A percentile compares a stretch with the other conserved stretches of the same genome.
Evolutionary conservation across 768 basidiomycete species (phyloP).

Genomic region (Leccinum subtestaceum): DNA sequence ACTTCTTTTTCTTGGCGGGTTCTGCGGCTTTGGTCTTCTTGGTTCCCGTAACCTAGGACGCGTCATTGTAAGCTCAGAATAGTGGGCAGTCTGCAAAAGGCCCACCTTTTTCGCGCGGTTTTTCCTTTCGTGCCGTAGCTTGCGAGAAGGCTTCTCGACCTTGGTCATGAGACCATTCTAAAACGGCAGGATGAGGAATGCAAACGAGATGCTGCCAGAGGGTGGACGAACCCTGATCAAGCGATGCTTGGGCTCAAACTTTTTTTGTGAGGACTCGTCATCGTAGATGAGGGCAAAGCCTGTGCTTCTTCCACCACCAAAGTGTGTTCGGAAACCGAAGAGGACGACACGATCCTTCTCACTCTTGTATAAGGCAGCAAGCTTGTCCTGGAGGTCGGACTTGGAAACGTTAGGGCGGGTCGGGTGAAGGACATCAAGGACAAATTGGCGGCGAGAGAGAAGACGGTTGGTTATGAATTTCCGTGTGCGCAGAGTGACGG

Average conservation of each 20-base stretch:
- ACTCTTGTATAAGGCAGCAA: slow-evolving; percentile 89
- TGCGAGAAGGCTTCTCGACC: slow-evolving; percentile 89
- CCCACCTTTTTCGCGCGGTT: slow-evolving; percentile 98
- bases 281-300: slow-evolving; percentile 99
- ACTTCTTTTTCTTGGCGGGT: slow-evolving; percentile 93
- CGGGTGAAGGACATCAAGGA: slow-evolving; percentile 95
- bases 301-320: slow-evolving; percentile 97
- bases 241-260: slow-evolving; percentile 96
- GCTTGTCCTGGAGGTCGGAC: slow-evolving; percentile 87
- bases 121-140: slow-evolving; percentile 99
- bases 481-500: slow-evolving; percentile 94
- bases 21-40: slow-evolving; percentile 94
- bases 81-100: slow-evolving; percentile 2
- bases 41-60: slow-evolving; percentile 81
- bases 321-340: slow-evolving; percentile 92
- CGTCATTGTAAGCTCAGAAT: slow-evolving; percentile 13
- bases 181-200: slow-evolving; percentile 3
- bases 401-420: slow-evolving; percentile 91
- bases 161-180: slow-evolving; percentile 72
- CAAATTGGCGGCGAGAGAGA: slow-evolving; percentile 91
- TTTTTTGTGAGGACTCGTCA: slow-evolving; percentile 89
- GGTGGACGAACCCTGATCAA: slow-evolving; percentile 77
- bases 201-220: not conserved
- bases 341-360: slow-evolving; percentile 88
- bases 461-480: slow-evolving; percentile 99